phyloP scores from a whole-genome alignment of 805 yeast species.

The Nakazawaea laoshanensis region DNA sequence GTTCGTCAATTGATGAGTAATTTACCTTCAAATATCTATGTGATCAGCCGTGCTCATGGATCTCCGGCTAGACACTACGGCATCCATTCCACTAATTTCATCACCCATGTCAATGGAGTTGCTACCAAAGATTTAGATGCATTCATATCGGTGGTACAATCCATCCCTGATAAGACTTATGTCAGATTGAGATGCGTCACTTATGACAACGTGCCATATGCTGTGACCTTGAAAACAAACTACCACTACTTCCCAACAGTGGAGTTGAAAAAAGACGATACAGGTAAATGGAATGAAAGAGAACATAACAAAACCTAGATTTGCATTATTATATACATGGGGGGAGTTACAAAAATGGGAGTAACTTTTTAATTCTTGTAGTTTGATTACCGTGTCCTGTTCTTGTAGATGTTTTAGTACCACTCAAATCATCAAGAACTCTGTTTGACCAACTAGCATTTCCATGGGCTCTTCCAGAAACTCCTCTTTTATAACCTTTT shows the following conservation, averaged over 20 bases:
- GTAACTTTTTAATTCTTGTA: conserved; percentile 46
- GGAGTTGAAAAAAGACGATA: conserved; percentile 39
- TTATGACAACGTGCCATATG: conserved; percentile 81
- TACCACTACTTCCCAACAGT: conserved; percentile 82
- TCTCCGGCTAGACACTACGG: conserved; percentile 85
- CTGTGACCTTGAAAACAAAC: conserved; percentile 77
- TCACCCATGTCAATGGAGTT: conserved; percentile 79
- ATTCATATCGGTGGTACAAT: conserved; percentile 57
- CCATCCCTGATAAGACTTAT: conserved; percentile 72
- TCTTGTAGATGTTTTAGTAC: conserved; percentile 43
- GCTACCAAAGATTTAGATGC: conserved; percentile 64
- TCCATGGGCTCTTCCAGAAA: conserved; percentile 88
- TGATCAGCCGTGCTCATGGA: conserved; percentile 65
- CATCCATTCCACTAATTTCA: conserved; percentile 70
- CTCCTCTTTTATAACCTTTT: conserved; percentile 51
- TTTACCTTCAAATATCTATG: conserved; percentile 79
- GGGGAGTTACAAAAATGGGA: conserved; percentile 37
- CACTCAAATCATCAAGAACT: conserved; percentile 49
- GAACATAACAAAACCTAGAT: conserved; percentile 29
- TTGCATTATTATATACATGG: neutral
- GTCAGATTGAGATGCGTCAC: conserved; percentile 75
- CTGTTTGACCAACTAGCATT: conserved; percentile 79
- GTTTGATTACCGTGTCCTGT: conserved; percentile 45
- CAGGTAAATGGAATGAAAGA: conserved; percentile 46
- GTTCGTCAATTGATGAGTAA: conserved; percentile 76